A percentile compares a stretch with the other conserved stretches of the same genome.
phyloP scores from a whole-genome alignment of 345 rosid genomes.

The Lepidium aucheri region DNA sequence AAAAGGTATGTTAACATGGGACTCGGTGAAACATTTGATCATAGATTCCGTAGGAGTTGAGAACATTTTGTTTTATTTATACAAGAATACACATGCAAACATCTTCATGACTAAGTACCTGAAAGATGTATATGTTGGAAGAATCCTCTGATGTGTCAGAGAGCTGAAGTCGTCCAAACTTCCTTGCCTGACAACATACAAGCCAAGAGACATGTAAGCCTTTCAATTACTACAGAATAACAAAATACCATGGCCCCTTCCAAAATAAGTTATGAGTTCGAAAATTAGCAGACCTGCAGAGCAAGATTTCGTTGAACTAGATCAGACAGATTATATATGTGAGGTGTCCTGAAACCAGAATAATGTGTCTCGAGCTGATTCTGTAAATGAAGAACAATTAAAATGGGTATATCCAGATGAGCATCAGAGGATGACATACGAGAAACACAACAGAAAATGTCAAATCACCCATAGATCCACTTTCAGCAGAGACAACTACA shows the following conservation, averaged over 20 bases:
- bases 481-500: not conserved
- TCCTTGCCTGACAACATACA: conserved; percentile 43
- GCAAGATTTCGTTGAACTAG: conserved; percentile 71
- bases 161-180: conserved; percentile 55
- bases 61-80: not conserved
- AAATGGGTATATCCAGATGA: conserved; percentile 8
- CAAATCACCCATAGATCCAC: not conserved
- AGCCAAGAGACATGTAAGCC: conserved; percentile 12
- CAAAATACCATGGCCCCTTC: not conserved
- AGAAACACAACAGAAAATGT: not conserved
- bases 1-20: conserved; percentile 9
- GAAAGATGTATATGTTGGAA: conserved; percentile 74
- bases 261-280: conserved; percentile 2
- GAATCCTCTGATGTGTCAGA: conserved; percentile 57
- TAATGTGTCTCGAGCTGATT: conserved; percentile 63
- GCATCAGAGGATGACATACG: conserved; percentile 6
- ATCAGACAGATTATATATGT: conserved; percentile 87
- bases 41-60: not conserved
- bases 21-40: not conserved
- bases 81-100: not conserved
- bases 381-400: conserved; percentile 32
- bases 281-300: conserved; percentile 48
- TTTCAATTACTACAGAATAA: not conserved
- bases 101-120: conserved; percentile 40
- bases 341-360: conserved; percentile 87